These are phyloP conservation scores for Ceratobasidium sp. DNA, from an alignment of 1,284 basidiomycete species.

Conservation along the genomic window DNA sequence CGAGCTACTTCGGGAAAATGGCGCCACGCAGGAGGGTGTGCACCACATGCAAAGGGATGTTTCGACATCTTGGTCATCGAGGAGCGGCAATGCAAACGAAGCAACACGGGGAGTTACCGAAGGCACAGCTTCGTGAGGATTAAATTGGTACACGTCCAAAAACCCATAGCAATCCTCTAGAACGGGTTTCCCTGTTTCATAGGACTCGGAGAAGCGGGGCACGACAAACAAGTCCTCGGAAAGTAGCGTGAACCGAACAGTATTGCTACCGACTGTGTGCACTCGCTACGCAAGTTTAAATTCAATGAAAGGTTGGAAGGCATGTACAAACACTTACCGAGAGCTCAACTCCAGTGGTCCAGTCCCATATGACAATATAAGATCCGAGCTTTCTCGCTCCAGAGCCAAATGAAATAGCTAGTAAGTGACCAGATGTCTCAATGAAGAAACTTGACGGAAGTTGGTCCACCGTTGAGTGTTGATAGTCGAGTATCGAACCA, in stretches of 20 bases:
- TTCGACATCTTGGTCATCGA: not conserved
- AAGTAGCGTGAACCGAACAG: constrained; percentile 17
- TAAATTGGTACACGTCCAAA: constrained; percentile 19
- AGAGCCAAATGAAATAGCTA: constrained; percentile 25
- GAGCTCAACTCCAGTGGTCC: constrained; percentile 32
- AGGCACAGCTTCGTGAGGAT: not conserved
- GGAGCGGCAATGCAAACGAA: constrained; percentile 2
- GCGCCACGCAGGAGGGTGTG: not conserved
- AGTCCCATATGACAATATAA: constrained; percentile 38
- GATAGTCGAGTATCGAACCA: constrained; percentile 3
- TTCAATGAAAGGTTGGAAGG: not conserved
- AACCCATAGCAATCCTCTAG: not conserved
- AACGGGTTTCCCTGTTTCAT: not conserved
- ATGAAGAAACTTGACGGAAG: not conserved
- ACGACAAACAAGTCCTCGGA: constrained; percentile 18
- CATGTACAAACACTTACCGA: constrained; percentile 1
- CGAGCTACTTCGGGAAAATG: no score
- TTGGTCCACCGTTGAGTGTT: not conserved
- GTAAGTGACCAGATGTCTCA: not conserved
- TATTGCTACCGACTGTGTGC: not conserved
- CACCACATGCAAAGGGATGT: not conserved
- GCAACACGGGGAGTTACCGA: constrained; percentile 14
- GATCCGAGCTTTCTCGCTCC: not conserved
- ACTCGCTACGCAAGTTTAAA: constrained; percentile 3
- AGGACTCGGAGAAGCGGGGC: not conserved